phyloP scores from a whole-genome alignment of 306 rosid species.

The Cicer cuneatum region DNA sequence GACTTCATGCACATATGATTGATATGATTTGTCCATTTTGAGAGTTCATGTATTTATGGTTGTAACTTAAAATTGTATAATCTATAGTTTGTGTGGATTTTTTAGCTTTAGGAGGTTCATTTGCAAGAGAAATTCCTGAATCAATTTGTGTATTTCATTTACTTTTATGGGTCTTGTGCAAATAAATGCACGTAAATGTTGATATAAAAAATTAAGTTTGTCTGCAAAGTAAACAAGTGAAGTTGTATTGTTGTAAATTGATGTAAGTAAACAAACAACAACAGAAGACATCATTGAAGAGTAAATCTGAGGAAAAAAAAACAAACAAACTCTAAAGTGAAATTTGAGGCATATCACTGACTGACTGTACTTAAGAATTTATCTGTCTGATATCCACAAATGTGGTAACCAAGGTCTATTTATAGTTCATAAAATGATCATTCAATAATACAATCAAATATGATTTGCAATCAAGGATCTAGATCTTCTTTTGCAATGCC shows the following conservation, averaged over 20 bases:
- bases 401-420: not conserved
- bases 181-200: conserved; percentile 43
- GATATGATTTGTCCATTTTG: conserved; percentile 41
- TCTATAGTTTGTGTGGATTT: conserved; percentile 28
- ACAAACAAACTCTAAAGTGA: not conserved
- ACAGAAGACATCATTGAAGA: not conserved
- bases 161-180: conserved; percentile 36
- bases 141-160: conserved; percentile 14
- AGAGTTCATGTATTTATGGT: conserved; percentile 7
- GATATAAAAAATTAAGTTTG: conserved; percentile 8
- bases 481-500: no score
- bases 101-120: conserved; percentile 15
- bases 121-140: conserved; percentile 29
- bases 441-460: no score
- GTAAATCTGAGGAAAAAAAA: not conserved
- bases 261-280: not conserved
- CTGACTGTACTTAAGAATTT: not conserved
- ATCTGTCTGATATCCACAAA: no score
- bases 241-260: not conserved
- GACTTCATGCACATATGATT: conserved; percentile 70
- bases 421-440: not conserved
- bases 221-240: not conserved
- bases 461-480: no score
- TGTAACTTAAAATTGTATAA: conserved; percentile 37
- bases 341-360: not conserved